These are phyloP conservation scores for Silene conica DNA, from an alignment of 148 eudicot species.

Conservation along the genomic window DNA sequence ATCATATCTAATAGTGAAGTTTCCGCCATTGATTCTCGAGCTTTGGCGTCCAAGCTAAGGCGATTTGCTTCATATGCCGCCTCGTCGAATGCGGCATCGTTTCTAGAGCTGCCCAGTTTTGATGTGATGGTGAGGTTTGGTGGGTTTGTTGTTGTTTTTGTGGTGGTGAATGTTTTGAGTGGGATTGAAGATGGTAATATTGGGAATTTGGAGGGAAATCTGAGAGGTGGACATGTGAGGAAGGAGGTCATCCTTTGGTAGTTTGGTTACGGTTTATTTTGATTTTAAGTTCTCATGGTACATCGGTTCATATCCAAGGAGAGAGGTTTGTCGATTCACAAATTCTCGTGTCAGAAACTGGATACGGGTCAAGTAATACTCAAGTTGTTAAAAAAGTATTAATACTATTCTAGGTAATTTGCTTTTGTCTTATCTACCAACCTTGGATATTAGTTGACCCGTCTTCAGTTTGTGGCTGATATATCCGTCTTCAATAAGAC, in stretches of 20 bases:
- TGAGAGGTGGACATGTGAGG: constrained; percentile 8
- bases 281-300: too few relatives aligned
- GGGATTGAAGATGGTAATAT: constrained; percentile 1
- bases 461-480: too few relatives aligned
- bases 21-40: constrained; percentile 64
- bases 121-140: not conserved
- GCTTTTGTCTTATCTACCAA: too few relatives aligned
- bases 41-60: constrained; percentile 58
- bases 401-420: too few relatives aligned
- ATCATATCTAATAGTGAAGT: constrained; percentile 33
- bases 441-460: too few relatives aligned
- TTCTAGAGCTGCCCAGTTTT: constrained; percentile 29
- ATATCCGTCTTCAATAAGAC: too few relatives aligned
- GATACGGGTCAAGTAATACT: too few relatives aligned
- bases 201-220: constrained; percentile 17
- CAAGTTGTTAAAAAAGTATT: too few relatives aligned
- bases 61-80: constrained; percentile 70
- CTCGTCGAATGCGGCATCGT: constrained; percentile 44
- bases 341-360: too few relatives aligned
- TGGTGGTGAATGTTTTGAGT: not conserved
- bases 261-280: too few relatives aligned
- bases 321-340: too few relatives aligned
- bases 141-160: not conserved
- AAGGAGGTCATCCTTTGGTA: not conserved
- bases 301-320: too few relatives aligned